phyloP scores from a whole-genome alignment of 495 filamentous ascomycete species.

The Xylaria venustula region DNA sequence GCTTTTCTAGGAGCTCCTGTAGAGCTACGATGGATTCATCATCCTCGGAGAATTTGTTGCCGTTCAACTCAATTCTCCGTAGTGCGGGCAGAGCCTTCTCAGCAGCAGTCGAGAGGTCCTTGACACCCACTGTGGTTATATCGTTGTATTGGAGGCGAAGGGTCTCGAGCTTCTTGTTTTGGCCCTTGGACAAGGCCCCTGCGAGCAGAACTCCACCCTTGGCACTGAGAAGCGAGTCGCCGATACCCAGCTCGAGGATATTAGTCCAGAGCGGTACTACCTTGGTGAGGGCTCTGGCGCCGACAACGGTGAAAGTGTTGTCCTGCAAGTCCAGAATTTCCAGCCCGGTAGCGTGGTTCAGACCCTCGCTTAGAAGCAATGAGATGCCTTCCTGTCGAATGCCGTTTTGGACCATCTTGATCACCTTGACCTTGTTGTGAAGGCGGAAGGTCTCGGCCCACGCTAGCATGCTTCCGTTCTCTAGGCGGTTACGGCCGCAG shows the following conservation, averaged over 20 bases:
- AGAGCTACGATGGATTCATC: slow-evolving; percentile 59
- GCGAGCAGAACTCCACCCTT: slow-evolving; percentile 75
- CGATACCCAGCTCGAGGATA: slow-evolving; percentile 80
- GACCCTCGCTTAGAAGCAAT: slow-evolving; percentile 70
- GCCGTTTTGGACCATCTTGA: slow-evolving; percentile 99
- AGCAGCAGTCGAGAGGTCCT: slow-evolving; percentile 63
- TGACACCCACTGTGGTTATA: slow-evolving; percentile 70
- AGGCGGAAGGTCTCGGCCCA: slow-evolving; percentile 86
- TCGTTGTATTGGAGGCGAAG: slow-evolving; percentile 93
- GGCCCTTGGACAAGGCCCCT: slow-evolving; percentile 67
- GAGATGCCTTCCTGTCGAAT: slow-evolving; percentile 92
- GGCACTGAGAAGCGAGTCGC: slow-evolving; percentile 80
- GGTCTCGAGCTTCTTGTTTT: slow-evolving; percentile 73
- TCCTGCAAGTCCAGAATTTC: slow-evolving; percentile 87
- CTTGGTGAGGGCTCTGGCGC: slow-evolving; percentile 73
- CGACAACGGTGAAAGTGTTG: slow-evolving; percentile 87
- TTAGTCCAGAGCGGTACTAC: slow-evolving; percentile 72
- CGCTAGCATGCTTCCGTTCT: slow-evolving; percentile 92
- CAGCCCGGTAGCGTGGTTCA: slow-evolving; percentile 63
- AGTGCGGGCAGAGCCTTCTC: slow-evolving; percentile 66
- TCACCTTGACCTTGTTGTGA: slow-evolving; percentile 72
- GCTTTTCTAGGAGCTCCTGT: slow-evolving; percentile 51
- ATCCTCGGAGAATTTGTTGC: slow-evolving; percentile 90
- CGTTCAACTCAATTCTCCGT: slow-evolving; percentile 87
- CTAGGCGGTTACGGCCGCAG: slow-evolving; percentile 91